A percentile compares a stretch with the other conserved stretches of the same genome.
Conservation (phyloP, 1,284 basidiomycete genomes). For the Ganoderma meredithae region DNA sequence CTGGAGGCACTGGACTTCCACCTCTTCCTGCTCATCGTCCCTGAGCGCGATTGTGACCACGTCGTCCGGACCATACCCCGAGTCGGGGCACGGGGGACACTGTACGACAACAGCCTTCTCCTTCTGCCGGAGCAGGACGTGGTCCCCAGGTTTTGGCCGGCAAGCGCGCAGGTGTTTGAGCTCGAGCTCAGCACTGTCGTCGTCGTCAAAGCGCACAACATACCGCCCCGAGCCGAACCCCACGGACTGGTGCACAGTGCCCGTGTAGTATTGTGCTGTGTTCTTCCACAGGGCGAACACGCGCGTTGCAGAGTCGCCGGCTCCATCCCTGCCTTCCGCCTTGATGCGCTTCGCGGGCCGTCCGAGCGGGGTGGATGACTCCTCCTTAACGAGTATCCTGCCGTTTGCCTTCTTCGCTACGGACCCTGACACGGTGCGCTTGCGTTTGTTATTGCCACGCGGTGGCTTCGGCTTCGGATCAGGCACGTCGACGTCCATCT, state of each 20-base stretch:
- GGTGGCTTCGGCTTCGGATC: constrained; percentile 18
- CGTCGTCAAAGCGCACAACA: constrained; percentile 69
- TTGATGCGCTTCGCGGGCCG: constrained; percentile 43
- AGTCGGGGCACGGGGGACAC: constrained; percentile 16
- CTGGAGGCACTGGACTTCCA: constrained; percentile 47
- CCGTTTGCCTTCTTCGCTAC: constrained; percentile 31
- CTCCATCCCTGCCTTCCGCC: constrained; percentile 14
- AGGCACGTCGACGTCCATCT: constrained; percentile 40
- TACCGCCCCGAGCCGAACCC: constrained; percentile 40
- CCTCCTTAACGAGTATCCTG: constrained; percentile 40
- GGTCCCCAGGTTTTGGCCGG: constrained; percentile 60
- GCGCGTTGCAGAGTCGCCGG: constrained; percentile 47
- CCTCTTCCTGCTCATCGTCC: constrained; percentile 45
- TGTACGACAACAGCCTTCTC: constrained; percentile 35
- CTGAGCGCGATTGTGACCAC: constrained; percentile 47
- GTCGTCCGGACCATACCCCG: constrained; percentile 42
- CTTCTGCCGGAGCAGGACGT: constrained; percentile 51
- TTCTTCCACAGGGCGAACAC: constrained; percentile 74
- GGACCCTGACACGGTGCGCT: constrained; percentile 45
- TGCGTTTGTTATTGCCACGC: constrained; percentile 57
- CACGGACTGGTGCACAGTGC: constrained; percentile 52
- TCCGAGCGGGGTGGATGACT: constrained; percentile 38
- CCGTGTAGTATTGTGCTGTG: constrained; percentile 69
- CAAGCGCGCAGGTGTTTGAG: constrained; percentile 62
- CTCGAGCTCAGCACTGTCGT: constrained; percentile 50